phyloP scores from a whole-genome alignment of 352 stramenopile species.

The Blastocystis sp. region DNA sequence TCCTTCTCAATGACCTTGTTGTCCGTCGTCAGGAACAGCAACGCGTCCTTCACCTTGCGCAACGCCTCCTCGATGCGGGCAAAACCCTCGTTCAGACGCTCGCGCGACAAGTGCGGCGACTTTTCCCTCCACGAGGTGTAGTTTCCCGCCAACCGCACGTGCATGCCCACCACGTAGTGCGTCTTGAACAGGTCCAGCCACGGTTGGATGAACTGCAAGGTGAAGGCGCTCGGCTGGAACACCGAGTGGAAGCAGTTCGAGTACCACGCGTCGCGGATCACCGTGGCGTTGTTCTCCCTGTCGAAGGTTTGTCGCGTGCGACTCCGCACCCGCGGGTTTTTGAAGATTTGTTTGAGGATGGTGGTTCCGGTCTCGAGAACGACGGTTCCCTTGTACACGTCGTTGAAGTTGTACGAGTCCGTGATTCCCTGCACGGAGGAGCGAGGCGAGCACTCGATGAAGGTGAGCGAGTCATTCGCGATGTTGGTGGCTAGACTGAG shows the following conservation, averaged over 20 bases:
- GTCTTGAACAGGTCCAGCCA: not conserved
- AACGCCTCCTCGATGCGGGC: not conserved
- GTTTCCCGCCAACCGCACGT: constrained; percentile 4
- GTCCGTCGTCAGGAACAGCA: not conserved
- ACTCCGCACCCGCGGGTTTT: not conserved
- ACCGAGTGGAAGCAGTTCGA: not conserved
- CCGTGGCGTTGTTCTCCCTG: not conserved
- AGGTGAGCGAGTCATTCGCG: not conserved
- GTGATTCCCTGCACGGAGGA: not conserved
- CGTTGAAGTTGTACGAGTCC: not conserved
- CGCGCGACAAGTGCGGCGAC: not conserved
- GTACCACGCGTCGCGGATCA: not conserved
- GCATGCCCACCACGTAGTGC: constrained; percentile 33
- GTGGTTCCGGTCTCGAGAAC: not conserved
- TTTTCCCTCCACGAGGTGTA: not conserved
- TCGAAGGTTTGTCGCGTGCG: not conserved
- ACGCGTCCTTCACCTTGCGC: not conserved
- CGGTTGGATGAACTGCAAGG: not conserved
- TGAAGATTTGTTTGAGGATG: not conserved
- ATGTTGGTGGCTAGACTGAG: not conserved
- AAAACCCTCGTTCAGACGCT: not conserved
- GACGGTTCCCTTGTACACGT: not conserved
- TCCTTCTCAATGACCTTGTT: not conserved
- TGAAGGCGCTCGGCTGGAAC: constrained; percentile 16
- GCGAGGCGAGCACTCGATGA: not conserved